Conservation (phyloP, 495 filamentous ascomycete species). For the Amorphotheca resinae region DNA sequence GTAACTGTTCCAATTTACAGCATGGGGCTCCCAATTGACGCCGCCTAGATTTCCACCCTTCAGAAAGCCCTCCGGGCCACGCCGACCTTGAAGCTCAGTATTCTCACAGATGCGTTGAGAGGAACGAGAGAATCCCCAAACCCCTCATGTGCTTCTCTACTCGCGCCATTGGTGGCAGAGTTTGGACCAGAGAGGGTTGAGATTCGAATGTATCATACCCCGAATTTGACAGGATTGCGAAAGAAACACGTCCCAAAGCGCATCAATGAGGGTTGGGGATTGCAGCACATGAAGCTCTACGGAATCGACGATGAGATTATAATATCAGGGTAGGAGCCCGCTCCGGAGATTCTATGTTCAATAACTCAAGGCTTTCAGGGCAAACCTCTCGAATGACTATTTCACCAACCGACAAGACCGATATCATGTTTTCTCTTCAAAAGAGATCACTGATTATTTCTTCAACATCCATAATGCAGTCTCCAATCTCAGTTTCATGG, state of each 20-base stretch:
- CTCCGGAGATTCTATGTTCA: background rate
- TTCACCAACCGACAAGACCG: conserved; percentile 93
- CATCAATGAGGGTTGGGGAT: conserved; percentile 95
- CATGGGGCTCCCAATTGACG: conserved; percentile 10
- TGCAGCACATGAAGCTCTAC: conserved; percentile 99
- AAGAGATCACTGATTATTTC: conserved; percentile 73
- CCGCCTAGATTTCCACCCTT: conserved; percentile 55
- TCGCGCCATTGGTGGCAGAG: conserved; percentile 67
- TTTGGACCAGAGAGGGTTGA: conserved; percentile 83
- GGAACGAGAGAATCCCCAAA: conserved; percentile 85
- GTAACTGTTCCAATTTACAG: conserved; percentile 28
- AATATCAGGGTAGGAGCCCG: conserved; percentile 57
- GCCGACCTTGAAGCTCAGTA: conserved; percentile 68
- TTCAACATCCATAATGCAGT: conserved; percentile 61
- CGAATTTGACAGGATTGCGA: conserved; percentile 76
- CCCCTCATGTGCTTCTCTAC: conserved; percentile 78
- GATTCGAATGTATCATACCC: conserved; percentile 94
- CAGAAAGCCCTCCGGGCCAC: conserved; percentile 62
- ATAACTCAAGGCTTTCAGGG: conserved; percentile 31
- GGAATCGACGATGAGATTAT: conserved; percentile 94
- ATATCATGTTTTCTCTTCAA: conserved; percentile 81
- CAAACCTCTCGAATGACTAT: conserved; percentile 88
- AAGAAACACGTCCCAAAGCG: conserved; percentile 76
- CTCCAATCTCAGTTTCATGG: conserved; percentile 67
- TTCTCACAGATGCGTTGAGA: conserved; percentile 85